Conservation (phyloP, 202 grass and related monocot genomes). For the Cymbopogon flexuosus region DNA sequence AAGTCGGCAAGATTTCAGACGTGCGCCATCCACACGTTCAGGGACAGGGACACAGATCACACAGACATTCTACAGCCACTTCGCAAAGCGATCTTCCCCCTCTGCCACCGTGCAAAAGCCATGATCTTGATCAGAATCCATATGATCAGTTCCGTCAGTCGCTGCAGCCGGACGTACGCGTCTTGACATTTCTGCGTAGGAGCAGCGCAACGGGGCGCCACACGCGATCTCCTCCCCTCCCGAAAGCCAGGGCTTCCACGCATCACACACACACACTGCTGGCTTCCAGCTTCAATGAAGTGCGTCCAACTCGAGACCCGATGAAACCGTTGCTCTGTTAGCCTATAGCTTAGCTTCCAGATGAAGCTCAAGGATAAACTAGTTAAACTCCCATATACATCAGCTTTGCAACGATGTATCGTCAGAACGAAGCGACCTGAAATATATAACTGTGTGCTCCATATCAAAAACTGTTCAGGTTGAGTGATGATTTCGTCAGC, state of each 20-base stretch:
- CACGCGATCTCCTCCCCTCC: conserved; percentile 31
- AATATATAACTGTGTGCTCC: background rate
- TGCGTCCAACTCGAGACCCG: conserved; percentile 7
- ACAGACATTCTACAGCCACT: conserved; percentile 31
- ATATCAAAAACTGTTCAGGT: background rate
- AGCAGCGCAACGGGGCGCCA: background rate
- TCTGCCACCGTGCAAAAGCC: background rate
- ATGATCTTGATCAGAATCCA: background rate
- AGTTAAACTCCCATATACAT: background rate
- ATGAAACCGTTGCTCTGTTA: background rate
- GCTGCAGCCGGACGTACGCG: conserved; percentile 27
- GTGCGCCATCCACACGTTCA: conserved; percentile 7
- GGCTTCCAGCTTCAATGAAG: conserved; percentile 22
- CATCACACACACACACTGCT: background rate
- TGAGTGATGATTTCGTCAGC: conserved; percentile 29
- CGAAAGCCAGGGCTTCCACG: conserved; percentile 27
- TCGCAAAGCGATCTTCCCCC: conserved; percentile 20
- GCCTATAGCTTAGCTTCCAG: background rate
- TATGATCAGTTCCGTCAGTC: background rate
- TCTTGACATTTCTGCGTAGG: conserved; percentile 26
- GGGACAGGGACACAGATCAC: conserved; percentile 13
- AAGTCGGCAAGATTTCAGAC: background rate
- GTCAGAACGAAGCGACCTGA: background rate
- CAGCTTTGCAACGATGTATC: background rate
- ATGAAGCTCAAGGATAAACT: conserved; percentile 10